phyloP scores from a whole-genome alignment of 192 early-diverging fungal species.

The Dissophora ornata region DNA sequence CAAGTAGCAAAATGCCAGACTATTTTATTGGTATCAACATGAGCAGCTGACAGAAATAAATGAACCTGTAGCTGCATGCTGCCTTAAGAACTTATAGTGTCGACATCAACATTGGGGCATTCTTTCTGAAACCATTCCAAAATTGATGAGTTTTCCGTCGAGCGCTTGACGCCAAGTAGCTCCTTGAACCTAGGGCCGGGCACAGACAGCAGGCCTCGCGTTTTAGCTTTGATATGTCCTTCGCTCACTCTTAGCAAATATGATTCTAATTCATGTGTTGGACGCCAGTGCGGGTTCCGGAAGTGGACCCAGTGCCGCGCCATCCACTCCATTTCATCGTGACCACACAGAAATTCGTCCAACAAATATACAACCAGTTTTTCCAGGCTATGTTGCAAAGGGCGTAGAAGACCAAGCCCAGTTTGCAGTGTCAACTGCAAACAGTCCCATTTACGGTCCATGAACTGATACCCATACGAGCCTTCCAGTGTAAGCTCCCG shows the following conservation, averaged over 20 bases:
- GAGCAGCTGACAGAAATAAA: too few relatives aligned
- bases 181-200: conserved; percentile 12
- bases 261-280: neutral
- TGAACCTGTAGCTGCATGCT: too few relatives aligned
- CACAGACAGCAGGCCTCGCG: neutral
- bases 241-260: too few relatives aligned
- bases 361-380: conserved; percentile 7
- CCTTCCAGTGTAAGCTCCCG: conserved; percentile 13
- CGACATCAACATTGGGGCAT: too few relatives aligned
- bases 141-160: neutral
- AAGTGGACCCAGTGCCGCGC: conserved; percentile 23
- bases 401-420: conserved; percentile 6
- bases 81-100: too few relatives aligned
- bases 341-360: neutral
- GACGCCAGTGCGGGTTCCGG: conserved; percentile 4
- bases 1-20: too few relatives aligned
- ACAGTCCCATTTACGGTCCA: conserved; percentile 8
- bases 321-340: conserved; percentile 18
- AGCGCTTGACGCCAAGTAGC: conserved; percentile 2
- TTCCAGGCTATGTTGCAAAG: conserved; percentile 10
- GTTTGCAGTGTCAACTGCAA: conserved; percentile 15
- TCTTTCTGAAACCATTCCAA: conserved; percentile 7
- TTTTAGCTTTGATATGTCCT: neutral
- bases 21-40: too few relatives aligned
- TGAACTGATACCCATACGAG: neutral